Base-by-base conservation (phyloP, 2,329 filamentous ascomycete species). In the Penicillium crustosum region DNA sequence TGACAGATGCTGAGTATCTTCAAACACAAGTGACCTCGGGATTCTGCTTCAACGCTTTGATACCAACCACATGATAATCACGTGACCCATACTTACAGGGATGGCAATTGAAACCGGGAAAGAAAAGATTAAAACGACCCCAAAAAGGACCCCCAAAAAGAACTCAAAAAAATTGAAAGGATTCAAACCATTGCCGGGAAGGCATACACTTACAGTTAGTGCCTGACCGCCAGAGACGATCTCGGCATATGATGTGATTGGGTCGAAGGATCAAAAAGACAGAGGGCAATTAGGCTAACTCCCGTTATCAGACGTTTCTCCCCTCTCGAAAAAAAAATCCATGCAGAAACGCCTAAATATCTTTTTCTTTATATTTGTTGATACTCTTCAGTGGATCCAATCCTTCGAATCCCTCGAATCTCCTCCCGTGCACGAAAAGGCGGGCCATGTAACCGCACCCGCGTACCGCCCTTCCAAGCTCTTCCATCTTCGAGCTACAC, bases 401-500 rank as follows among this genome's bases (percentile, higher is more conserved):
- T 35, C 13, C 35, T 7, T 41, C 19, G 8, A 41, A 42, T 42
- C 13, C 23, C 45, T 53, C 60, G 52, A 62, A 60, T 55, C 57
- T 33, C 38, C 49, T 48, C 60, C 63, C 63, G 63, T 60, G 59
- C 63, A 55, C 58, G 49, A 38, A 60, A 56, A 58, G 55, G 45
- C 59, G 49, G 53, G 51, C 49, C 53, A 61, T 67, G 62, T 66
- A 60, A 62, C 62, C 59, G 60, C 45, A 59, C 57, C 57, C 53
- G 48, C 29, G 36, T 29, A 39, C 42, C 55, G 38, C 53, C 52
- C 55, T 55, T 45, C 51, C 50, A 48, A 54, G 44, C 58, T 57
- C 53, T 57, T 51, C 56, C 55, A 56, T 36, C 44, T 23, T 12
- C 57, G 55, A 56, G 53, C 50, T 53, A 33, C 53, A 25, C 36